phyloP scores from a whole-genome alignment of 306 rosid genomes.

The Lathyrus aphaca region DNA sequence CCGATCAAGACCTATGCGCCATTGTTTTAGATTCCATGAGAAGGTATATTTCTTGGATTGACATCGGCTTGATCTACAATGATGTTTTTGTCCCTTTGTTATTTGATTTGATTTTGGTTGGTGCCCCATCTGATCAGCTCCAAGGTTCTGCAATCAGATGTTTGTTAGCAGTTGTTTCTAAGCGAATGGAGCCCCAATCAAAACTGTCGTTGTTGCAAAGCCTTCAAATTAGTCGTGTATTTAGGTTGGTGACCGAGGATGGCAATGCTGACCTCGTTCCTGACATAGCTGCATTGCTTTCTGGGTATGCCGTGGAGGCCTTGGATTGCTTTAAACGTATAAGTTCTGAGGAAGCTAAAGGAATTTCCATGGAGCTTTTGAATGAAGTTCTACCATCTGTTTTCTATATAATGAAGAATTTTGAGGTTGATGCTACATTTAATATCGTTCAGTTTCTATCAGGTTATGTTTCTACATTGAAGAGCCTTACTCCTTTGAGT shows the following conservation, averaged over 20 bases:
- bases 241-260: conserved; percentile 68
- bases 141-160: conserved; percentile 84
- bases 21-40: conserved; percentile 77
- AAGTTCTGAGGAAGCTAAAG: conserved; percentile 74
- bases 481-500: conserved; percentile 64
- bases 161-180: conserved; percentile 81
- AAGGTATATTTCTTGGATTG: conserved; percentile 92
- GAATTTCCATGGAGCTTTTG: conserved; percentile 60
- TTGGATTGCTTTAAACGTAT: conserved; percentile 87
- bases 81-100: conserved; percentile 76
- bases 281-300: conserved; percentile 67
- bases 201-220: conserved; percentile 78
- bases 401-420: conserved; percentile 72
- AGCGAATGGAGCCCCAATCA: conserved; percentile 81
- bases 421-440: conserved; percentile 80
- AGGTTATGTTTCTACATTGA: conserved; percentile 75
- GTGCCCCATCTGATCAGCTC: conserved; percentile 64
- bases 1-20: conserved; percentile 68
- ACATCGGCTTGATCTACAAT: conserved; percentile 81
- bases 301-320: conserved; percentile 82
- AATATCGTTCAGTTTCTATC: conserved; percentile 85
- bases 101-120: conserved; percentile 80
- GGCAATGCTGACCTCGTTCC: conserved; percentile 69
- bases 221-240: conserved; percentile 72
- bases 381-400: conserved; percentile 88